Evolutionary conservation across 345 rosid genomes (phyloP).

Genomic region (Euphorbia pulcherrima): DNA sequence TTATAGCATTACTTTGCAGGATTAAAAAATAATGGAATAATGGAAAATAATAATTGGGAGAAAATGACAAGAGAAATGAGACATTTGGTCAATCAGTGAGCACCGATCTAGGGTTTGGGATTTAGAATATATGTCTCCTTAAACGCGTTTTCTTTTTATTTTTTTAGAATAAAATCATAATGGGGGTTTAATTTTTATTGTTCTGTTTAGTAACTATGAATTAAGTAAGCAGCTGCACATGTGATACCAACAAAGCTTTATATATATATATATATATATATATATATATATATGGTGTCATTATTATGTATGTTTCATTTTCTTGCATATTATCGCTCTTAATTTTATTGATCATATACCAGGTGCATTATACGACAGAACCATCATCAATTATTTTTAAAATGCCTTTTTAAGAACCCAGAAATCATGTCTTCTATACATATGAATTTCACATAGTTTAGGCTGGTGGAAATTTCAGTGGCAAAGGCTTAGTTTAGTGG

Average conservation of each 20-base stretch:
- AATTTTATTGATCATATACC: neutral
- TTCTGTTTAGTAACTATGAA: neutral
- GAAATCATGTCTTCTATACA: no score
- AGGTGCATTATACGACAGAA: neutral
- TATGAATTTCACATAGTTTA: no score
- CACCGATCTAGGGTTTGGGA: neutral
- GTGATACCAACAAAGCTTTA: neutral
- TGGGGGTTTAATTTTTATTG: neutral
- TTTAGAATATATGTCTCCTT: neutral
- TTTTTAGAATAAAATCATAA: no score
- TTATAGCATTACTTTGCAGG: no score
- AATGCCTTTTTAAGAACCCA: no score
- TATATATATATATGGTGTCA: neutral
- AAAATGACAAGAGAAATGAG: neutral
- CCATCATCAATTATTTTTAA: neutral
- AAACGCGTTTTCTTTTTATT: neutral
- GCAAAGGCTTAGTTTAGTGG: no score
- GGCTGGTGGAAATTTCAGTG: no score
- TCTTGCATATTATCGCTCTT: neutral
- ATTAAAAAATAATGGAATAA: no score
- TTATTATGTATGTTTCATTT: neutral
- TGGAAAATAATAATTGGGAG: neutral
- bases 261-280: no score
- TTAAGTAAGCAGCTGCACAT: neutral
- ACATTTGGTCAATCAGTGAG: neutral